Base-by-base conservation (phyloP, 2,329 filamentous ascomycete genomes). In the Aureobasidium sp. region DNA sequence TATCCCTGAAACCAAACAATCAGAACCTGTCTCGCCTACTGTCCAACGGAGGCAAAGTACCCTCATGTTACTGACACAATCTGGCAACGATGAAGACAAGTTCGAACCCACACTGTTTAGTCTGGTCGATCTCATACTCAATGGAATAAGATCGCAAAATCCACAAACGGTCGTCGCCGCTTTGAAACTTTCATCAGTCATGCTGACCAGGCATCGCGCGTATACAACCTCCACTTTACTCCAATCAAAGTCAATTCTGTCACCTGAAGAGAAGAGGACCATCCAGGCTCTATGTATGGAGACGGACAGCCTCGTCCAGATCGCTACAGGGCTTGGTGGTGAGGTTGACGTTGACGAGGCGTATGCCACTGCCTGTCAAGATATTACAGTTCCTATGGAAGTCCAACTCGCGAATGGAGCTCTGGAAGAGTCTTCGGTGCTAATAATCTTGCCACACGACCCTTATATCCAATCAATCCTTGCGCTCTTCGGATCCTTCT, bases 91-190 rank as follows among this genome's bases (percentile, higher is more conserved):
- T 65, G 84, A 88, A 3, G 89, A 94, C 61, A 79, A 84, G 14
- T 82, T 89, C 10, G 94, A 92, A 1, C 94, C 94, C 0, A 83
- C 91, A 14, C 80, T 99, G 0, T 99, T 97, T 78, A 97, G 95
- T 70, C 78, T 99, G 10, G 90, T 95, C 29, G 94, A 99, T 75
- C 82, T 99, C 13, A 87, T 96, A 34, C 80, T 95, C 3, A 89
- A 91, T 39, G 96, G 92, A 69, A 79, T 97, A 30, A 83, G 86
- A 62, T 97, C 94, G 0, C 81, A 83, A 48, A 97, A 94, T 68
- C 83, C 89, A 58, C 92, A 97, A 71, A 97, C 94, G 0, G 88
- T 96, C 16, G 86, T 90, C 65, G 90, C 95, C 11, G 96, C 93
- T 0, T 79, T 99, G 49, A 91, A 93, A 67, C 81, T 99, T 7